Percentiles rank a stretch among this genome's conserved stretches.
Evolutionary conservation across 2,329 filamentous ascomycete genomes (phyloP).

Genomic region (Penicillium sclerotiorum): DNA sequence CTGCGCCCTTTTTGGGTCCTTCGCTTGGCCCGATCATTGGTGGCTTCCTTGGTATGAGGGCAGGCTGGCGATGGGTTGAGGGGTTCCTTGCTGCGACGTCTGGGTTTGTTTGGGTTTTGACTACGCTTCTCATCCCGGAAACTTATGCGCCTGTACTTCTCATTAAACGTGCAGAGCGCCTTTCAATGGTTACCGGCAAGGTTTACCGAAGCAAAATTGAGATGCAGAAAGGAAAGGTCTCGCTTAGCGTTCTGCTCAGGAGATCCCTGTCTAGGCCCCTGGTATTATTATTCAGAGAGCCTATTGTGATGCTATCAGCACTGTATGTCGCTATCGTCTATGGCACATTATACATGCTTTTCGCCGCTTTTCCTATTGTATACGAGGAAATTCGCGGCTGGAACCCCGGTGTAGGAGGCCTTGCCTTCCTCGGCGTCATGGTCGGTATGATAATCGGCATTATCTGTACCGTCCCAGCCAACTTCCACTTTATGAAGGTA

Average conservation of each 20-base stretch:
- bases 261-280: conserved; percentile 7
- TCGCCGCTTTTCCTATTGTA: not conserved
- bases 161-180: not conserved
- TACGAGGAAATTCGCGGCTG: not conserved
- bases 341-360: not conserved
- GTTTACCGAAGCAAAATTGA: conserved; percentile 10
- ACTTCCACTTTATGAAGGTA: conserved; percentile 4
- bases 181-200: not conserved
- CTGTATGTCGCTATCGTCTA: not conserved
- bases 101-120: conserved; percentile 3
- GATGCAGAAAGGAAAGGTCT: conserved; percentile 2
- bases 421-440: not conserved
- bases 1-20: conserved; percentile 14
- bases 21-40: conserved; percentile 8
- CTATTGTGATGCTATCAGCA: conserved; percentile 6
- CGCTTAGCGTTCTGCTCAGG: conserved; percentile 4
- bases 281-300: conserved; percentile 9
- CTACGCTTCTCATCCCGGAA: conserved; percentile 8
- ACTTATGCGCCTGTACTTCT: conserved; percentile 14
- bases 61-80: conserved; percentile 14
- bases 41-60: conserved; percentile 9
- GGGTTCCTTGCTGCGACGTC: conserved; percentile 4
- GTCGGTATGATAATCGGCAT: conserved; percentile 5
- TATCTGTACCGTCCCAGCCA: conserved; percentile 3
- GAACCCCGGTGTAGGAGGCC: not conserved